These are phyloP conservation scores for Amphichorda felina DNA, from an alignment of 2,329 filamentous ascomycete species.

Conservation along the genomic window DNA sequence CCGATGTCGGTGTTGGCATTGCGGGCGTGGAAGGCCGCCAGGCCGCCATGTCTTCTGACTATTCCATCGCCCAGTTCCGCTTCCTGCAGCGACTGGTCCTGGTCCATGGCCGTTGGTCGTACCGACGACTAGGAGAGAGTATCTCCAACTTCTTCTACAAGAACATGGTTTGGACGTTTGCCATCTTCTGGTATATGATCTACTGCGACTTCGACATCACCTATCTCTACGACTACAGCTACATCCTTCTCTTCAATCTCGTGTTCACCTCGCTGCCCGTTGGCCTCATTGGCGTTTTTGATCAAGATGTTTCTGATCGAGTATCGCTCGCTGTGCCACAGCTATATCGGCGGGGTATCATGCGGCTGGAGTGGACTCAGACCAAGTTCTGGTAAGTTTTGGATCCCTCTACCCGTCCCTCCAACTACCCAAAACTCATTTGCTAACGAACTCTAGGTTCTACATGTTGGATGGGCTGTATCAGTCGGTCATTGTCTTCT, in stretches of 20 bases:
- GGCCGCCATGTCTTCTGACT: conserved; percentile 93
- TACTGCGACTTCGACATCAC: conserved; percentile 94
- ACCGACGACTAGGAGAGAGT: conserved; percentile 80
- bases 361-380: conserved; percentile 93
- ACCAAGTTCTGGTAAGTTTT: conserved; percentile 79
- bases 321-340: conserved; percentile 92
- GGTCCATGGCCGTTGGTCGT: conserved; percentile 94
- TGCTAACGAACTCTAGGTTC: conserved; percentile 38
- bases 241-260: conserved; percentile 93
- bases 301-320: conserved; percentile 91
- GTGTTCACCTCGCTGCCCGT: conserved; percentile 93
- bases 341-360: conserved; percentile 89
- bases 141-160: conserved; percentile 99
- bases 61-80: conserved; percentile 88
- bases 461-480: conserved; percentile 96
- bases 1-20: conserved; percentile 92
- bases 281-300: conserved; percentile 89
- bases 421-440: too few relatives aligned
- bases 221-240: conserved; percentile 95
- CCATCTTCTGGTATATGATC: conserved; percentile 95
- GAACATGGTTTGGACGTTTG: conserved; percentile 96
- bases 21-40: conserved; percentile 86
- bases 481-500: conserved; percentile 89
- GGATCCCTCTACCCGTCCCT: not conserved
- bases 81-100: conserved; percentile 77